These are phyloP conservation scores for Coemansia interrupta DNA, from an alignment of 192 early-diverging fungal species.

Conservation along the genomic window DNA sequence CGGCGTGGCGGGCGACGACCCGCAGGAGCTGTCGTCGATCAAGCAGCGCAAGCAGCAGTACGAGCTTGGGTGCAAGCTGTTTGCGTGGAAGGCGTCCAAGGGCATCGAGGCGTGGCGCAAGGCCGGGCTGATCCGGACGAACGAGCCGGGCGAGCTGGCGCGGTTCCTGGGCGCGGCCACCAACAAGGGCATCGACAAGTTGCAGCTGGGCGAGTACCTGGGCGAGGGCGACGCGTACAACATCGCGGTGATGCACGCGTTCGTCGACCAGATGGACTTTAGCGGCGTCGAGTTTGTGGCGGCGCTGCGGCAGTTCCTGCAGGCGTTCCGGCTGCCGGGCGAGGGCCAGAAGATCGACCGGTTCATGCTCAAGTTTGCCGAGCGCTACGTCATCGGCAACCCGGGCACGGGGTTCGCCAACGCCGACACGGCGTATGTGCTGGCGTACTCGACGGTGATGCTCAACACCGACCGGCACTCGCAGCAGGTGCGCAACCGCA, in stretches of 20 bases:
- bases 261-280: slow-evolving; percentile 90
- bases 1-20: slow-evolving; percentile 62
- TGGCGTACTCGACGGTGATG: slow-evolving; percentile 91
- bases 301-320: slow-evolving; percentile 79
- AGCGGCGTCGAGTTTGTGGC: slow-evolving; percentile 66
- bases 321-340: slow-evolving; percentile 86
- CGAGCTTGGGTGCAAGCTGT: slow-evolving; percentile 71
- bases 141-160: slow-evolving; percentile 71
- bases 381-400: slow-evolving; percentile 83
- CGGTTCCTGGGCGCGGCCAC: slow-evolving; percentile 59
- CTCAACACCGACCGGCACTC: slow-evolving; percentile 92
- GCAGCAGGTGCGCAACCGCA: slow-evolving; percentile 78
- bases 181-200: slow-evolving; percentile 82
- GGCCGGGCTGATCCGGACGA: slow-evolving; percentile 61
- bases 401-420: slow-evolving; percentile 73
- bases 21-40: slow-evolving; percentile 74
- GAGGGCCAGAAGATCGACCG: slow-evolving; percentile 96
- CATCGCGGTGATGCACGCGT: slow-evolving; percentile 95
- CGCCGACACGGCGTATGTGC: slow-evolving; percentile 89
- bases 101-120: slow-evolving; percentile 74
- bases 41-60: slow-evolving; percentile 85
- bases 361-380: slow-evolving; percentile 97
- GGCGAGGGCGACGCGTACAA: slow-evolving; percentile 90
- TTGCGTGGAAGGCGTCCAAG: slow-evolving; percentile 88
- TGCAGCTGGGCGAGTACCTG: slow-evolving; percentile 86